Evolutionary conservation across 305 asterid genomes (phyloP).

Genomic region (Fraxinus floribunda): DNA sequence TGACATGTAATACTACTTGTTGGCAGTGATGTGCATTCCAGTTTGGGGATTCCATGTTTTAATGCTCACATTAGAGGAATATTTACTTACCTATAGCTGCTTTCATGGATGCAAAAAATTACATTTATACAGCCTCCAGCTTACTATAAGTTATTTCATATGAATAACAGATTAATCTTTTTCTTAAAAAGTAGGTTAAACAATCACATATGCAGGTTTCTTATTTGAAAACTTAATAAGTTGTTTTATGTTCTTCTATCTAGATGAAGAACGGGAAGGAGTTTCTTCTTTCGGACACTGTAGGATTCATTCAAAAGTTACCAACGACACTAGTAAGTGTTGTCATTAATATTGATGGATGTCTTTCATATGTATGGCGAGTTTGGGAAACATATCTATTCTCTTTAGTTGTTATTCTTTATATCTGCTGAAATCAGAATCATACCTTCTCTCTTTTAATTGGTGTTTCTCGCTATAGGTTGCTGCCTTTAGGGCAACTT

Average conservation of each 20-base stretch:
- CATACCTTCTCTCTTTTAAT: constrained; percentile 10
- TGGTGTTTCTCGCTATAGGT: constrained; percentile 46
- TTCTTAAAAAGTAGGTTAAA: background rate
- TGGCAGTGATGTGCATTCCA: background rate
- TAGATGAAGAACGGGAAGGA: constrained; percentile 89
- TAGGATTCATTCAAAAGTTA: constrained; percentile 93
- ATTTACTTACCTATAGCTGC: background rate
- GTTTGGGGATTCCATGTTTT: background rate
- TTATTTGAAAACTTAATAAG: constrained; percentile 9
- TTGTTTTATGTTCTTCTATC: constrained; percentile 25
- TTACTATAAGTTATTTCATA: background rate
- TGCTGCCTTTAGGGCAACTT: constrained; percentile 96
- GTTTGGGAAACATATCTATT: background rate
- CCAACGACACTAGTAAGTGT: constrained; percentile 79
- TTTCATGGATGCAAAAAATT: background rate
- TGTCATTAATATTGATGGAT: background rate
- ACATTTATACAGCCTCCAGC: background rate
- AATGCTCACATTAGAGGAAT: background rate
- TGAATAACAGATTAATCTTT: background rate
- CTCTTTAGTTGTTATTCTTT: background rate
- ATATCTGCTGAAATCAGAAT: constrained; percentile 13
- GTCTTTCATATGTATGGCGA: constrained; percentile 1
- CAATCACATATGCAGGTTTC: background rate
- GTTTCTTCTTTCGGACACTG: constrained; percentile 92
- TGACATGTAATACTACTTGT: background rate